Conservation (phyloP, 1,284 basidiomycete genomes). For the Ustilago nuda region DNA sequence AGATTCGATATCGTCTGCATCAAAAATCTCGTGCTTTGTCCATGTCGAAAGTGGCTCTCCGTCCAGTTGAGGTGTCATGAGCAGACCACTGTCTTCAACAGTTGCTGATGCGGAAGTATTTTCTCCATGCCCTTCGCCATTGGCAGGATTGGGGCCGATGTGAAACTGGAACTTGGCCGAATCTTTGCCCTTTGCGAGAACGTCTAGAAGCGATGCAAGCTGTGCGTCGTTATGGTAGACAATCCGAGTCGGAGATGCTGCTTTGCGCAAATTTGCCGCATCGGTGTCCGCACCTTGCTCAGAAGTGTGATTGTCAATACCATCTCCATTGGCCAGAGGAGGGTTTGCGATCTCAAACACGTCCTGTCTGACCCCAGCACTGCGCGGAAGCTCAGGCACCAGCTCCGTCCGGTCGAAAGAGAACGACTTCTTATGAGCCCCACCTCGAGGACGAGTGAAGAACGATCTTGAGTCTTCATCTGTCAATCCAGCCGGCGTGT, state of each 20-base stretch:
- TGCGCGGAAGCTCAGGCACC: neutral
- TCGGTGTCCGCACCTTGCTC: constrained; percentile 18
- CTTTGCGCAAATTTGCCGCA: constrained; percentile 5
- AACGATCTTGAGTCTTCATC: constrained; percentile 55
- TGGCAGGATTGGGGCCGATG: constrained; percentile 8
- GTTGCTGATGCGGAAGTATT: neutral
- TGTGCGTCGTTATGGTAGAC: constrained; percentile 63
- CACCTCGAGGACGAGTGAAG: constrained; percentile 38
- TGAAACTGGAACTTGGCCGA: constrained; percentile 62
- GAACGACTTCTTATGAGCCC: constrained; percentile 31
- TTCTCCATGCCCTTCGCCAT: neutral
- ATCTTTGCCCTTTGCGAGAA: constrained; percentile 50
- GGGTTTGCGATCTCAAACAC: constrained; percentile 33
- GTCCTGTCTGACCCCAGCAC: constrained; percentile 7
- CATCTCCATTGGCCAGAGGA: neutral
- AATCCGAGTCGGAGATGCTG: constrained; percentile 54
- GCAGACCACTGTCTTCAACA: neutral
- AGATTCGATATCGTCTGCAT: constrained; percentile 35
- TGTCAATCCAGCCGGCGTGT: constrained; percentile 39
- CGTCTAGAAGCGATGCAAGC: constrained; percentile 55
- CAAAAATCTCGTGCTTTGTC: constrained; percentile 11
- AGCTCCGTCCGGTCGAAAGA: constrained; percentile 26
- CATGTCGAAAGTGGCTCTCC: constrained; percentile 13
- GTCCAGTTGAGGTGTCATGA: neutral
- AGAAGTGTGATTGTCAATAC: neutral